phyloP scores from a whole-genome alignment of 306 rosid genomes.

The Rubus parviflorus region DNA sequence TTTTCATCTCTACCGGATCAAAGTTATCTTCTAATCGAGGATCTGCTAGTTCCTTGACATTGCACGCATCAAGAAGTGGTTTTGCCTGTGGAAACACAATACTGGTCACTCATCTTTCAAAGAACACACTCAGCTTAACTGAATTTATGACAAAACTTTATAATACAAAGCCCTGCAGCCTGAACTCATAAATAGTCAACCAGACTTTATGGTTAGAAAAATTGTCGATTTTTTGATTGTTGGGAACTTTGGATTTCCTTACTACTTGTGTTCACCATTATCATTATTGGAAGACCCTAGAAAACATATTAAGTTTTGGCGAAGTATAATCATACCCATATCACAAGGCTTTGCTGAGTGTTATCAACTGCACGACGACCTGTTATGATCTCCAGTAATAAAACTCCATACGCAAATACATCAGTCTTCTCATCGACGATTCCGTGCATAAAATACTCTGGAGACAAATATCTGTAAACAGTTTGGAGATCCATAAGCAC shows the following conservation, averaged over 20 bases:
- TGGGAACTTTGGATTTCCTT: background rate
- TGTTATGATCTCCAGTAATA: slow-evolving; percentile 83
- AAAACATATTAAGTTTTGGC: slow-evolving; percentile 1
- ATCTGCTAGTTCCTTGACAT: slow-evolving; percentile 63
- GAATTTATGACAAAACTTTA: background rate
- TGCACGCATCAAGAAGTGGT: slow-evolving; percentile 60
- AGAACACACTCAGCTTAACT: background rate
- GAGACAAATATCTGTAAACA: slow-evolving; percentile 75
- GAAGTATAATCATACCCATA: slow-evolving; percentile 60
- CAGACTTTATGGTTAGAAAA: background rate
- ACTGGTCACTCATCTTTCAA: slow-evolving; percentile 13
- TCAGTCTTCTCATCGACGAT: slow-evolving; percentile 89
- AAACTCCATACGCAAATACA: slow-evolving; percentile 87
- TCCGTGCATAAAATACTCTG: slow-evolving; percentile 98
- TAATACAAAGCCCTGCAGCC: background rate
- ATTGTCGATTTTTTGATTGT: background rate
- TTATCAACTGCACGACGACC: slow-evolving; percentile 95
- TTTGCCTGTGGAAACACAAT: slow-evolving; percentile 57
- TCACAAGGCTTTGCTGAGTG: slow-evolving; percentile 77
- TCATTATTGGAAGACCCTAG: background rate
- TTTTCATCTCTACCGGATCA: slow-evolving; percentile 62
- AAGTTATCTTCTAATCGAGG: slow-evolving; percentile 58
- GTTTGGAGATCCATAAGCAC: slow-evolving; percentile 15
- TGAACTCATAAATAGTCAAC: background rate
- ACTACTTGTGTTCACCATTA: background rate